Evolutionary conservation across 2,329 filamentous ascomycete species (phyloP).

Genomic region (Alternaria brassicicola): DNA sequence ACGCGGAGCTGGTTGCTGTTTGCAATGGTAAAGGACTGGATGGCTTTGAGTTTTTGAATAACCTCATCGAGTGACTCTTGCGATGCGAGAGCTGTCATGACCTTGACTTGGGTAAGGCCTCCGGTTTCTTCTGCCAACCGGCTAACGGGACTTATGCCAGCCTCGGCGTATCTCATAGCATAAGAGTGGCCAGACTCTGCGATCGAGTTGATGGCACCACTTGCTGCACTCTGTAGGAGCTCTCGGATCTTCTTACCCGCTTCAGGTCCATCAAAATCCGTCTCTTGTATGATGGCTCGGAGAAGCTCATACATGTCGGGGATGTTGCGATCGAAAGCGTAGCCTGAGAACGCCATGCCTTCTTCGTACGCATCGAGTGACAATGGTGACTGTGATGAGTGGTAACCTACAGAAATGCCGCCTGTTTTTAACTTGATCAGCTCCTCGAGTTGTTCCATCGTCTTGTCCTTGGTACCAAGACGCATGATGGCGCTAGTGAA

Average conservation of each 20-base stretch:
- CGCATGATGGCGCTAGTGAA: conserved; percentile 95
- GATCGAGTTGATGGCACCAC: conserved; percentile 89
- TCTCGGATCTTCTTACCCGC: conserved; percentile 84
- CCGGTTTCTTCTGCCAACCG: conserved; percentile 82
- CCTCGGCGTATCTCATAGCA: conserved; percentile 82
- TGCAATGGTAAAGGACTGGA: conserved; percentile 78
- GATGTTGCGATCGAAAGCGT: conserved; percentile 87
- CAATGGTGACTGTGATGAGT: conserved; percentile 77
- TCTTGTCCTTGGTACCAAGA: conserved; percentile 83
- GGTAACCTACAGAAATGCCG: conserved; percentile 83
- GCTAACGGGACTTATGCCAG: conserved; percentile 74
- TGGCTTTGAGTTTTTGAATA: conserved; percentile 81
- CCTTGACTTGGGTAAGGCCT: conserved; percentile 87
- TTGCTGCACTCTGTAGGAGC: conserved; percentile 82
- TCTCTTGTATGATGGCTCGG: conserved; percentile 79
- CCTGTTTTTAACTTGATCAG: conserved; percentile 96
- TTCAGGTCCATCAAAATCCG: conserved; percentile 84
- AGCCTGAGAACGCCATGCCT: conserved; percentile 83
- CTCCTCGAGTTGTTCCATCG: conserved; percentile 95
- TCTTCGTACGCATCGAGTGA: conserved; percentile 75
- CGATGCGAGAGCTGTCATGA: conserved; percentile 78
- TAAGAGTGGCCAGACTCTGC: conserved; percentile 89
- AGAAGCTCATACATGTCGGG: conserved; percentile 89
- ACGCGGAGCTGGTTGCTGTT: conserved; percentile 72
- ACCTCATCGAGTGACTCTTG: conserved; percentile 76